Base-by-base conservation (phyloP, 768 basidiomycete genomes). In the Calvatia gigantea region DNA sequence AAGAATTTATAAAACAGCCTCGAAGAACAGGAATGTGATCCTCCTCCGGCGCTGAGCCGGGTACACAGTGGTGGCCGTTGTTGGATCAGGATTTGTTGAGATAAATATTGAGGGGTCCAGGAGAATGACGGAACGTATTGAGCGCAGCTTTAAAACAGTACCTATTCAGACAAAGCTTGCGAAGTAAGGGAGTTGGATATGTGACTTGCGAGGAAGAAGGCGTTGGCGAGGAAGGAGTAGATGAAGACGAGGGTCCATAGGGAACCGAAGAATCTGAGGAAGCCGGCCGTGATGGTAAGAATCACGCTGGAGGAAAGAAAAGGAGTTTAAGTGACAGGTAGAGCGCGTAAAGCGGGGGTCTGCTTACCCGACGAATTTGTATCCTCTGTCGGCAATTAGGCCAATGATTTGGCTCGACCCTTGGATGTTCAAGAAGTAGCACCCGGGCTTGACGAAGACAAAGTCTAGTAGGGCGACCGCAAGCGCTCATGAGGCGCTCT, bases 311-410 rank as follows among this genome's bases (percentile, higher is more conserved):
- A 47, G 33, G 9, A n/a, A n/a, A n/a, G 41, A 19, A 21, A 3
- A 42, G 11, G 21, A 44, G 46, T 39, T 28, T 50, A 9, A 15
- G 6, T 56, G 37, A 29, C 33, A 14, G 5, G 4, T 14, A 3
- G 2, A 19, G n/a, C 28, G 12, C 28, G 31, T 49, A 31, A 47
- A 56, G 15, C 23, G 45, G 15, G 55, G 25, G n/a, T n/a, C n/a
- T 14, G 1, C 2, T 25, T 60, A 94, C 93, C 93, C 96, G 27
- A 98, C 91, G 63, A 99, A 98, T 67, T 99, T 98, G 74, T 98
- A 98, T 0, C 97, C 96, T 4, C 88, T 90, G 66, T 98, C 98
- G 0, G 95, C 91, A 27, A 97, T 72, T 45, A 98, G 71, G 65
- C 96, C 94, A 4, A 89, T 78, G 21, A 91, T 80, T 43, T 90